phyloP scores from a whole-genome alignment of 2,329 filamentous ascomycete genomes.

The Helotiales sp. region DNA sequence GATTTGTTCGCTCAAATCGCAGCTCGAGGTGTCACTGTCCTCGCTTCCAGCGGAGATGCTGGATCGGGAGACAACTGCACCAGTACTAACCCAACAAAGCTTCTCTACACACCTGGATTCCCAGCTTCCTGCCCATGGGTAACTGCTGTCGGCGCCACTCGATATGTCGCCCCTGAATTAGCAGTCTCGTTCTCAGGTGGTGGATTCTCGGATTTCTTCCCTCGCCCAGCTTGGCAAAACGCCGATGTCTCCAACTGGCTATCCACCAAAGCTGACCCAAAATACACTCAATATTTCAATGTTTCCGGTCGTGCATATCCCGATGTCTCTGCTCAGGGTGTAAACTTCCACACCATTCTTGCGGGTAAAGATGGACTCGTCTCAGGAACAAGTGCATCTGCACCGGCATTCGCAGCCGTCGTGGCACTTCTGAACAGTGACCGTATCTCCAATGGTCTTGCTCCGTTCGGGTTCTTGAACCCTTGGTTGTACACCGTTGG shows the following conservation, averaged over 20 bases:
- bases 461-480: constrained; percentile 61
- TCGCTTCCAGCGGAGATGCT: constrained; percentile 63
- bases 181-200: constrained; percentile 47
- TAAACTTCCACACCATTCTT: constrained; percentile 51
- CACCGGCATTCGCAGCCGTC: constrained; percentile 62
- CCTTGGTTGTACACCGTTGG: constrained; percentile 61
- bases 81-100: constrained; percentile 61
- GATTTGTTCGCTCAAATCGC: constrained; percentile 66
- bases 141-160: constrained; percentile 63
- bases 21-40: constrained; percentile 63
- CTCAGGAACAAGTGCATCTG: constrained; percentile 51
- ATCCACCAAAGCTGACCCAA: constrained; percentile 46
- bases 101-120: constrained; percentile 61
- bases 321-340: constrained; percentile 55
- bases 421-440: constrained; percentile 66
- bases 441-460: constrained; percentile 26
- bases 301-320: constrained; percentile 56
- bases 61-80: constrained; percentile 57
- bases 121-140: constrained; percentile 71
- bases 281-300: constrained; percentile 48
- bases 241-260: constrained; percentile 49
- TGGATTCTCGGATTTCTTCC: constrained; percentile 57
- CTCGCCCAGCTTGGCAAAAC: constrained; percentile 52
- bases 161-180: constrained; percentile 26
- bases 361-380: constrained; percentile 19